Percentiles rank a stretch among this genome's conserved stretches.
phyloP scores from a whole-genome alignment of 2,329 filamentous ascomycete genomes.

The Phaeosphaeria sp. region DNA sequence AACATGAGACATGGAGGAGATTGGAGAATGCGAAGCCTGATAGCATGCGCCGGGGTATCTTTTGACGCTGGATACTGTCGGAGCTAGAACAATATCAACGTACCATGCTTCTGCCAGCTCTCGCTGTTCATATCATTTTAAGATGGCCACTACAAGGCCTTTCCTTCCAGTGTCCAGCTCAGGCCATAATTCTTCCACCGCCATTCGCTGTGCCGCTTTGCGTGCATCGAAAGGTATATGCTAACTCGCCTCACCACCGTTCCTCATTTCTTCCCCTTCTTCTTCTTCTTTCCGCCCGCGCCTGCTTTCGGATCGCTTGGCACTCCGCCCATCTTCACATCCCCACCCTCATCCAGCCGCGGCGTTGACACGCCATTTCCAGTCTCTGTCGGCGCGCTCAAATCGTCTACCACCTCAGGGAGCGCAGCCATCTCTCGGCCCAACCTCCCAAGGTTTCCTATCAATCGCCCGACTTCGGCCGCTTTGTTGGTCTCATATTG shows the following conservation, averaged over 20 bases:
- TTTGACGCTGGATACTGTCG: neutral
- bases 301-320: conserved; percentile 32
- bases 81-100: neutral
- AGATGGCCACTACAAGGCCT: neutral
- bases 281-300: conserved; percentile 54
- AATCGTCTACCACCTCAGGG: conserved; percentile 51
- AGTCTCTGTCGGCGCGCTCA: conserved; percentile 37
- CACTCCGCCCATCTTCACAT: conserved; percentile 38
- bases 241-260: neutral
- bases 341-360: conserved; percentile 36
- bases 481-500: conserved; percentile 94
- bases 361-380: conserved; percentile 39
- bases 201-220: neutral
- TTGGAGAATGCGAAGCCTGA: neutral
- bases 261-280: conserved; percentile 58
- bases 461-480: conserved; percentile 83
- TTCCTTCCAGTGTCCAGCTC: too few species aligned
- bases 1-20: neutral
- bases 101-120: neutral
- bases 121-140: neutral
- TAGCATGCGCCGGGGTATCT: conserved; percentile 5
- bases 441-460: conserved; percentile 76
- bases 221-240: neutral
- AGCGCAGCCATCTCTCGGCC: conserved; percentile 67
- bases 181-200: too few species aligned